Percentiles rank a stretch among this genome's conserved stretches.
phyloP scores from a whole-genome alignment of 2,329 filamentous ascomycete species.

The Venturia aucupariae region DNA sequence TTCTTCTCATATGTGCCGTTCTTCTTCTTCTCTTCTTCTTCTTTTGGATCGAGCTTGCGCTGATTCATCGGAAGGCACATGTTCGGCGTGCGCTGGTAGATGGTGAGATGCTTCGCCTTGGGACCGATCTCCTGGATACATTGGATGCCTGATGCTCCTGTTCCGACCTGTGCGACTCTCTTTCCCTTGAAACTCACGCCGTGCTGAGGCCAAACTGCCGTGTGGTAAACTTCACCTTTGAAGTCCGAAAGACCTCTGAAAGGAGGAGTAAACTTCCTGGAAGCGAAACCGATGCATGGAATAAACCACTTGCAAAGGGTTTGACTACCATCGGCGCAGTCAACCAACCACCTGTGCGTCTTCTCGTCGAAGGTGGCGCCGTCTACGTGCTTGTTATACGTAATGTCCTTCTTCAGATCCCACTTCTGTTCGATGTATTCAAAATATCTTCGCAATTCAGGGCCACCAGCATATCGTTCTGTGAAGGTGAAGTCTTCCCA shows the following conservation, averaged over 20 bases:
- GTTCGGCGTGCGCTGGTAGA: constrained; percentile 47
- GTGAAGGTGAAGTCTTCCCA: constrained; percentile 13
- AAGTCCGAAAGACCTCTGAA: constrained; percentile 48
- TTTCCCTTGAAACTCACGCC: constrained; percentile 50
- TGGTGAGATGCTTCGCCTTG: neutral
- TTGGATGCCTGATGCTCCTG: constrained; percentile 56
- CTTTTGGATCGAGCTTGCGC: constrained; percentile 37
- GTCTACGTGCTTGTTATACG: constrained; percentile 12
- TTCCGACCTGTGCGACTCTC: constrained; percentile 53
- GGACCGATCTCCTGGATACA: constrained; percentile 47
- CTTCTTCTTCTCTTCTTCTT: constrained; percentile 39
- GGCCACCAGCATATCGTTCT: constrained; percentile 9
- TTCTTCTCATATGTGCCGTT: constrained; percentile 43
- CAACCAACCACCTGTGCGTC: constrained; percentile 8
- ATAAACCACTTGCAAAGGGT: constrained; percentile 12
- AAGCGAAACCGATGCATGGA: constrained; percentile 38
- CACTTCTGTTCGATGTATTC: constrained; percentile 13
- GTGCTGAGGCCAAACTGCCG: constrained; percentile 52
- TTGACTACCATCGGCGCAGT: constrained; percentile 12
- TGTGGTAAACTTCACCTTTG: constrained; percentile 50
- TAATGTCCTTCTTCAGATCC: constrained; percentile 13
- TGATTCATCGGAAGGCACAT: constrained; percentile 54
- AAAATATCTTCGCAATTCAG: constrained; percentile 11
- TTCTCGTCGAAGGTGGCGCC: constrained; percentile 11
- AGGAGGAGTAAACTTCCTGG: constrained; percentile 29